A percentile compares a stretch with the other conserved stretches of the same genome.
Conservation (phyloP, 495 filamentous ascomycete species). For the Talaromyces borbonicus region DNA sequence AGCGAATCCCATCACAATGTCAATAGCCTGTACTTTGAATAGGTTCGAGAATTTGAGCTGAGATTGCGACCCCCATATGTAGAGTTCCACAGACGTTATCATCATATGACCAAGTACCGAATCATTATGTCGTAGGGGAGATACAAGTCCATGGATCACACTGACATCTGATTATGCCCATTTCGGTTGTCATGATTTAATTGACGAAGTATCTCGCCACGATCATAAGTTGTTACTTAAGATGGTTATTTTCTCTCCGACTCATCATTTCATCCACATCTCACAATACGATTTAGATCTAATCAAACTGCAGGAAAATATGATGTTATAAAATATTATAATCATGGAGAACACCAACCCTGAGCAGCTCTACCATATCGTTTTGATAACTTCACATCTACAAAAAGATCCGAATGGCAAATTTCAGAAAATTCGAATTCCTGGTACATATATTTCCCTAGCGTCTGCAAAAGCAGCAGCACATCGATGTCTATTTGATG, state of each 20-base stretch:
- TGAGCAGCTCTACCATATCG: slow-evolving; percentile 10
- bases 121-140: background rate
- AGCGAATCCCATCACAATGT: background rate
- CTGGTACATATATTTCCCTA: slow-evolving; percentile 13
- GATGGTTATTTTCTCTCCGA: background rate
- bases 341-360: background rate
- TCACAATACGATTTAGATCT: background rate
- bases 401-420: slow-evolving; percentile 9
- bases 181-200: background rate
- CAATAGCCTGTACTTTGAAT: background rate
- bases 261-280: background rate
- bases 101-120: background rate
- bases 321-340: background rate
- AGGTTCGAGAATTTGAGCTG: too few relatives aligned
- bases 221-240: background rate
- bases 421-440: slow-evolving; percentile 11
- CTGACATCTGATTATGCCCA: background rate
- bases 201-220: background rate
- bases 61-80: background rate
- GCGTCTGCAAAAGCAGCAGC: slow-evolving; percentile 13
- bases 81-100: background rate
- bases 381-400: slow-evolving; percentile 8
- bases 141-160: background rate
- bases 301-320: background rate
- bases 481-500: slow-evolving; percentile 11